Base-by-base conservation (phyloP, 805 yeast species). In the Monosporozyma solicola region DNA sequence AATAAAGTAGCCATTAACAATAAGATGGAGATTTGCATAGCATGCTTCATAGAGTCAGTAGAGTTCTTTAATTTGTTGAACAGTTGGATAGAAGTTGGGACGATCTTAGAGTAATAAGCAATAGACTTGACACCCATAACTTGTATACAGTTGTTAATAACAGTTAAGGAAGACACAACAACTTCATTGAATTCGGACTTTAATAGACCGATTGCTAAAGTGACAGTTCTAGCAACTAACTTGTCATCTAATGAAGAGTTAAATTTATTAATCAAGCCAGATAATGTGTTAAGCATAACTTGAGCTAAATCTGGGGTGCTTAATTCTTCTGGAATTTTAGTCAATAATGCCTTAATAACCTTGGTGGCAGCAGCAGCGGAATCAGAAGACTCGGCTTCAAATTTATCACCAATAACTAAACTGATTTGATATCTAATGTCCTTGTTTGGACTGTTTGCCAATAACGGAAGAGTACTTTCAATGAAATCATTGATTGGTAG, bases 41-140 rank as follows among this genome's bases (percentile, higher is more conserved):
- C 65, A 47, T 69, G 64, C 54, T 59, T 70, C 41, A 72, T 57
- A 3, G 47, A 52, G 25, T 64, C 64, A 2, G 60, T 50, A 5
- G 59, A 54, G 1, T 54, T 51, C 15, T 59, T 50, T 1, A 61
- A 56, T 13, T 64, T 62, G 31, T 77, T 74, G 71, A 87, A 85
- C 41, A 87, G 76, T 29, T 73, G 71, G 52, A 89, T 74, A 10
- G 87, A 74, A 13, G 89, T 87, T 15, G 90, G 88, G 56, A 94
- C 80, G 63, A 91, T 83, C 67, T 83, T 84, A 33, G 97, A 88
- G 75, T 90, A 87, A 63, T 77, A 80, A 6, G 95, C 91, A 64
- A 94, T 84, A 57, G 84, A 76, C 63, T 89, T 87, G 20, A 95
- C 91, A 51, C 99, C 99, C 47, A 91, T 69, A 25, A 82, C 78